Percentiles rank a stretch among this genome's conserved stretches.
Conservation (phyloP, 2,329 filamentous ascomycete species). For the Alternaria brassicae region DNA sequence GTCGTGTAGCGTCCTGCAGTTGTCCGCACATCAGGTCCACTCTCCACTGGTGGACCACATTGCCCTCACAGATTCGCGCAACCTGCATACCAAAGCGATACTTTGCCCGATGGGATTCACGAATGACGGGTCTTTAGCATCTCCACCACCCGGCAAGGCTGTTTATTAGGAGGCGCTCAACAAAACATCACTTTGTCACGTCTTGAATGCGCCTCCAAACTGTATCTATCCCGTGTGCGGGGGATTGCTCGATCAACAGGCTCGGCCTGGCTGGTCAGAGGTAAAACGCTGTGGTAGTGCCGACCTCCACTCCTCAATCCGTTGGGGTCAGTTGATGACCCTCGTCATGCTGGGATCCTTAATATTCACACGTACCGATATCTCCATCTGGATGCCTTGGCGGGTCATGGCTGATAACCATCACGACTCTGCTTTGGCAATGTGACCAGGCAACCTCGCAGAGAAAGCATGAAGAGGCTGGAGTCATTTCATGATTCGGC, state of each 20-base stretch:
- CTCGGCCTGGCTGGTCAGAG: constrained; percentile 1
- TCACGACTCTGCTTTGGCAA: not conserved
- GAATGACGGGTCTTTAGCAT: constrained; percentile 9
- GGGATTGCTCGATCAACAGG: not conserved
- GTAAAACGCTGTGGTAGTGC: not conserved
- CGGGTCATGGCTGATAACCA: not conserved
- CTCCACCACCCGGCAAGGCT: constrained; percentile 19
- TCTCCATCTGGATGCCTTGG: not conserved
- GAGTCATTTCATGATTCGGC: not conserved
- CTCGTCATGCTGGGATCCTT: not conserved
- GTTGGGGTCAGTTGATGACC: not conserved
- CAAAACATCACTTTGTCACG: not conserved
- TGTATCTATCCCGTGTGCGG: not conserved
- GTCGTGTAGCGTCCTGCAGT: constrained; percentile 13
- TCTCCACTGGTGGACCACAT: constrained; percentile 12
- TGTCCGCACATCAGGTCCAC: constrained; percentile 19
- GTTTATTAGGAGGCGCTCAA: constrained; percentile 12
- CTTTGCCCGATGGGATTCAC: constrained; percentile 7
- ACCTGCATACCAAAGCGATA: constrained; percentile 6
- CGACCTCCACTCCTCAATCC: not conserved
- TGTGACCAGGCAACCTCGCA: not conserved
- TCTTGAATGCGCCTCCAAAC: not conserved
- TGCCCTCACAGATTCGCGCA: constrained; percentile 9
- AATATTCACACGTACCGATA: not conserved
- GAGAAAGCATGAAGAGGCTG: not conserved